These are phyloP conservation scores for Alternaria gaisen DNA, from an alignment of 2,329 filamentous ascomycete genomes.

Conservation along the genomic window DNA sequence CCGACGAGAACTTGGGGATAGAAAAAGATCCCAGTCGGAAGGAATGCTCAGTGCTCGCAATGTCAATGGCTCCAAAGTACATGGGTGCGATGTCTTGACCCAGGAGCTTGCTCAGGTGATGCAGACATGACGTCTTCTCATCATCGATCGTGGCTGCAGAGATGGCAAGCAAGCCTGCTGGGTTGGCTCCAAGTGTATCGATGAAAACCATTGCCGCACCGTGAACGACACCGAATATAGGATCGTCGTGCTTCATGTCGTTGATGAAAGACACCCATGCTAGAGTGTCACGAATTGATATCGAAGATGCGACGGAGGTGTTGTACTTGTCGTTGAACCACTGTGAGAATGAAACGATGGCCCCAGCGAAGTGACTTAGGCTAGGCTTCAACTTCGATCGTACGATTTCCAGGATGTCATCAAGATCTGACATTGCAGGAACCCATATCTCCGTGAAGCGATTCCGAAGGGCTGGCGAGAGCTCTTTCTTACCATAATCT, in stretches of 20 bases:
- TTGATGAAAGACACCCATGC: conserved; percentile 96
- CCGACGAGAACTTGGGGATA: conserved; percentile 62
- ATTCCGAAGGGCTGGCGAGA: conserved; percentile 93
- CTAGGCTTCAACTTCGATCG: conserved; percentile 72
- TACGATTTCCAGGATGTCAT: conserved; percentile 90
- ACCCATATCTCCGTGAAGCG: conserved; percentile 99
- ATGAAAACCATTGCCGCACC: conserved; percentile 96
- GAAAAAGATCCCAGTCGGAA: conserved; percentile 80
- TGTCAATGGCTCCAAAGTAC: conserved; percentile 70
- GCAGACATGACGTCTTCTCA: conserved; percentile 77
- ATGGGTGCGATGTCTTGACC: conserved; percentile 68
- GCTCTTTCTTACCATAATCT: conserved; percentile 96
- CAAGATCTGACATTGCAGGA: conserved; percentile 80
- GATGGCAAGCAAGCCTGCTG: conserved; percentile 82
- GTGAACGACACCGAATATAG: conserved; percentile 70
- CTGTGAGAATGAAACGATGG: conserved; percentile 85
- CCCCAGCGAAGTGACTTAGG: conserved; percentile 66
- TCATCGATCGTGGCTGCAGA: conserved; percentile 73
- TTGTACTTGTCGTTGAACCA: conserved; percentile 90
- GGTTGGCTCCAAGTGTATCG: conserved; percentile 93
- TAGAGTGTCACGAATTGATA: conserved; percentile 91
- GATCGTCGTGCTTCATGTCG: conserved; percentile 61
- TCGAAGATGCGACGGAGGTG: conserved; percentile 75
- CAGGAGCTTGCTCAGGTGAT: conserved; percentile 74
- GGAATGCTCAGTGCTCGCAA: conserved; percentile 62